Percentiles rank a stretch among this genome's conserved stretches.
phyloP scores from a whole-genome alignment of 192 early-diverging fungal species.

The Rhizoclosmatium globosum region DNA sequence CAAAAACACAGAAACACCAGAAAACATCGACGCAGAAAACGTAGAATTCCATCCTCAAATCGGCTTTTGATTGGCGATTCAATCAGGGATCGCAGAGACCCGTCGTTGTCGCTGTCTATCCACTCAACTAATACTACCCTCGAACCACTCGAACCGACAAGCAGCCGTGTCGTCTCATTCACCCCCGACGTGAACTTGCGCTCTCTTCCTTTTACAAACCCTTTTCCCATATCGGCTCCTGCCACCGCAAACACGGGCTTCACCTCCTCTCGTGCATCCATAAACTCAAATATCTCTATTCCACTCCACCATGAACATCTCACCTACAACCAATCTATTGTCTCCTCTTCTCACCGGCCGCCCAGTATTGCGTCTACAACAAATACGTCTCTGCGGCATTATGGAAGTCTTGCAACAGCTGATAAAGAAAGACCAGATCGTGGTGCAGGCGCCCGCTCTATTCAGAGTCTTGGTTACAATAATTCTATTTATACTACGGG shows the following conservation, averaged over 20 bases:
- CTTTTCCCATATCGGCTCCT: not conserved
- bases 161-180: no score
- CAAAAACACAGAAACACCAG: no score
- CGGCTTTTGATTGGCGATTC: no score
- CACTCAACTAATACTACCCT: no score
- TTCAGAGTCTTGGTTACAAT: not conserved
- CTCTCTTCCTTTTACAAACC: not conserved
- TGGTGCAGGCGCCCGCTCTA: not conserved
- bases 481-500: not conserved
- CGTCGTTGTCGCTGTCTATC: no score
- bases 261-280: not conserved
- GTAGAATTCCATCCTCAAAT: no score
- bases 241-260: not conserved
- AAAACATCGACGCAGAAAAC: no score
- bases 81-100: no score
- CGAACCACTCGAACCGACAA: no score
- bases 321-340: not conserved
- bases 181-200: no score
- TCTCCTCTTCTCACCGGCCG: not conserved
- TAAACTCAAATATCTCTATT: not conserved
- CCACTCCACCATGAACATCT: not conserved
- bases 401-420: not conserved
- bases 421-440: not conserved
- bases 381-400: slow-evolving; percentile 14
- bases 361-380: slow-evolving; percentile 10